A percentile compares a stretch with the other conserved stretches of the same genome.
These are phyloP conservation scores for Coffea eugenioides DNA, from an alignment of 257 asterid genomes.

Conservation along the genomic window DNA sequence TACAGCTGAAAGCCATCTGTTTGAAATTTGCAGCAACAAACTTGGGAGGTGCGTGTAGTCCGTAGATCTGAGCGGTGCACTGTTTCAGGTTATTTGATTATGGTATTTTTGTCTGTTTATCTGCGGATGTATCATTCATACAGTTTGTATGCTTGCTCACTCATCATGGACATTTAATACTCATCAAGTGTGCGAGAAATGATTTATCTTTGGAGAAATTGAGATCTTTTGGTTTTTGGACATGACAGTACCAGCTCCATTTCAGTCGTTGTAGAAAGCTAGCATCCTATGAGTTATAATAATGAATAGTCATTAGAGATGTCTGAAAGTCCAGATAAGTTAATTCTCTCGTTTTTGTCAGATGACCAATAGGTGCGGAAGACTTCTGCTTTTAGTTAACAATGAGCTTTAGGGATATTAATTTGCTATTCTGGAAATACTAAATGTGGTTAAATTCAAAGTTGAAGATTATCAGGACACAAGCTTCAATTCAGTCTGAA, in stretches of 20 bases:
- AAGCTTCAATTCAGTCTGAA: neutral
- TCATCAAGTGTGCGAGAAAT: slow-evolving; percentile 5
- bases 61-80: slow-evolving; percentile 84
- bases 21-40: slow-evolving; percentile 89
- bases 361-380: neutral
- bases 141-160: slow-evolving; percentile 25
- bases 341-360: neutral
- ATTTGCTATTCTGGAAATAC: neutral
- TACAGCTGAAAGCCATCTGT: slow-evolving; percentile 86
- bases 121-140: slow-evolving; percentile 33
- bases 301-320: neutral
- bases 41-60: slow-evolving; percentile 99
- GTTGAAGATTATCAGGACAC: too few species aligned
- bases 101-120: slow-evolving; percentile 36
- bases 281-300: neutral
- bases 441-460: neutral
- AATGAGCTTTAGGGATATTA: neutral
- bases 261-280: neutral
- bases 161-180: neutral
- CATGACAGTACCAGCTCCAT: too few species aligned
- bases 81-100: slow-evolving; percentile 73
- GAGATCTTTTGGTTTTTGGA: neutral
- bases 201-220: neutral
- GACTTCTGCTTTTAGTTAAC: neutral
- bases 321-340: neutral